A percentile compares a stretch with the other conserved stretches of the same genome.
Conservation (phyloP, 164 flowering plant genomes). For the Liriodendron chinense region DNA sequence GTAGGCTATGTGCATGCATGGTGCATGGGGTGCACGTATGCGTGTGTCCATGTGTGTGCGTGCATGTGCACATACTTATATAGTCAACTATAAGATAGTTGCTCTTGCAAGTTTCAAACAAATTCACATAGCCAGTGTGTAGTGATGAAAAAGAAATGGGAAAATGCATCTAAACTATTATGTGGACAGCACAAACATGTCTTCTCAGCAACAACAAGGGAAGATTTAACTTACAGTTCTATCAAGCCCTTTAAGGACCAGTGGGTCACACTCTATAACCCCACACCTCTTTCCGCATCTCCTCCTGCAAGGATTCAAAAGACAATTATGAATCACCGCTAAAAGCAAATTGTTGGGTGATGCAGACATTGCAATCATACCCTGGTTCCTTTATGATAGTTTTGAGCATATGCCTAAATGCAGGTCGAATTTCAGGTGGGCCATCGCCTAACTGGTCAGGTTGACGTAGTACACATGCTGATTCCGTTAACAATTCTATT, state of each 20-base stretch:
- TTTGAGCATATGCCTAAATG: constrained; percentile 69
- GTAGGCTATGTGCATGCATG: too few species aligned
- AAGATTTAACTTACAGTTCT: constrained; percentile 52
- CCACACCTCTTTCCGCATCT: constrained; percentile 57
- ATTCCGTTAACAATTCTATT: constrained; percentile 65
- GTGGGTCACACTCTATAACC: constrained; percentile 81
- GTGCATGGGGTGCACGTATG: too few species aligned
- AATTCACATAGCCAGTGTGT: not conserved
- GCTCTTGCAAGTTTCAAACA: not conserved
- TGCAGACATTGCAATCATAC: constrained; percentile 32
- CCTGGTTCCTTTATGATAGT: constrained; percentile 41
- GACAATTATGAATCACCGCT: constrained; percentile 2
- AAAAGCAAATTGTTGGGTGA: not conserved
- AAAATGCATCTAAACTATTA: not conserved
- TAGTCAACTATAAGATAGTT: too few species aligned
- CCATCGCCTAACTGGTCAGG: constrained; percentile 51
- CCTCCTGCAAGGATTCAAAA: constrained; percentile 35
- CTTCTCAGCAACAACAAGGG: not conserved
- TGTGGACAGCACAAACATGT: not conserved
- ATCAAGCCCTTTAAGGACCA: constrained; percentile 65
- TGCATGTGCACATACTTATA: too few species aligned
- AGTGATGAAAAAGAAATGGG: not conserved
- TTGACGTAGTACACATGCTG: constrained; percentile 84
- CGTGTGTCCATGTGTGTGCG: too few species aligned
- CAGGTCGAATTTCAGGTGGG: constrained; percentile 90